Base-by-base conservation (phyloP, 225 moss, liverwort and hornwort genomes). In the Rhytidiadelphus loreus region DNA sequence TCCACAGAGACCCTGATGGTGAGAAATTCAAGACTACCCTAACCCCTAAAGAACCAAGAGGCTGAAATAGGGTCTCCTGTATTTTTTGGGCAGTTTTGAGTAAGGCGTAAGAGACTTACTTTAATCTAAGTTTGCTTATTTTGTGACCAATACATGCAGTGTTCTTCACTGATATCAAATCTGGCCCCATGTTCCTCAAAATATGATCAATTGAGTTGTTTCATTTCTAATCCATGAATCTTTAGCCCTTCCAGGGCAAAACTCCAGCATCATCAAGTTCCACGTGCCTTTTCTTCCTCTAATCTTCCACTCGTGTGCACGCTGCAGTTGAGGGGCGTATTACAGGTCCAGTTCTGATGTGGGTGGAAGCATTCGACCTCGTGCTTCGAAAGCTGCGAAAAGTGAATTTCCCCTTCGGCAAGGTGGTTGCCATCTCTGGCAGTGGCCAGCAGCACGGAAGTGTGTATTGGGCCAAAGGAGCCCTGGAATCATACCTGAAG, bases 381-480 rank as follows among this genome's bases (percentile, higher is more conserved):
- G 91, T 90, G 66, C 92, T 99, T 75, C 75, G 86, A 37, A 97
- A 94, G 82, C 43, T 99, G 89, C 89, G 92, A 41, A 86, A 92
- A 74, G 93, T 88, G 63, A 90, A 89, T 30, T 97, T 98, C 75
- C 96, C 93, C 35, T 99, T 99, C 43, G 58, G 95, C 81, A 94
- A 90, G 71, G 95, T 99, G 37, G 86, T 70, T 69, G 96, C 96
- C 12, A 91, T 99, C 69, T 99, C 99, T 48, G 99, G 99, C 76
- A 99, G 99, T 88, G 99, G 96, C 60, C 99, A 99, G 84, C 99
- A 99, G 91, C 99, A 99, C 82, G 99, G 99, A 32, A 99, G 99
- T 83, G 97, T 99, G 62, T 99, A 95, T 41, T 99, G 97, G 99
- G 92, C 88, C 29, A 86, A 87, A 76, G 96, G 95, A 35, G 92